Evolutionary conservation across 23 red algal genomes (phyloP).

Genomic region (Chondrus crispus): DNA sequence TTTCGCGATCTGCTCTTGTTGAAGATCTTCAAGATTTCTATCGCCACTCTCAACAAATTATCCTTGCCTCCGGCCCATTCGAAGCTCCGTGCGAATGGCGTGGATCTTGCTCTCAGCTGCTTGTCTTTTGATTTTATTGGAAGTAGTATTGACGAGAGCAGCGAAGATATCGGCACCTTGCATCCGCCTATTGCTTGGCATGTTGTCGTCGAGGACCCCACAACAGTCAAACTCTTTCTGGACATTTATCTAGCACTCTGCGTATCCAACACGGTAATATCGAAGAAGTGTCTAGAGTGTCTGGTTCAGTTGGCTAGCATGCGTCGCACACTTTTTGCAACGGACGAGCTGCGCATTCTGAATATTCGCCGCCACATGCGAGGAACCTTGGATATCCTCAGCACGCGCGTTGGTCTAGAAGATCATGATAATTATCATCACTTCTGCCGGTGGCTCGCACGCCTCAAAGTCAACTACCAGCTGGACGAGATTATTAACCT

Average conservation of each 20-base stretch:
- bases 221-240: constrained; percentile 70
- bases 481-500: constrained; percentile 68
- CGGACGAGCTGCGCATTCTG: constrained; percentile 67
- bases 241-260: constrained; percentile 62
- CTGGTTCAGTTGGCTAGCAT: constrained; percentile 81
- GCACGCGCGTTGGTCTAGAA: constrained; percentile 52
- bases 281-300: constrained; percentile 51
- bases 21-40: constrained; percentile 67
- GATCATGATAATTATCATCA: constrained; percentile 85
- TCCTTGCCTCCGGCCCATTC: constrained; percentile 43
- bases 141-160: constrained; percentile 70
- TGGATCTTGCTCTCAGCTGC: constrained; percentile 55
- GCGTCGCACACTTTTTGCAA: constrained; percentile 75
- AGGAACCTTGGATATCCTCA: constrained; percentile 61
- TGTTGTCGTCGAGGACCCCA: constrained; percentile 65
- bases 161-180: constrained; percentile 77
- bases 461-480: constrained; percentile 87
- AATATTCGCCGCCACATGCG: constrained; percentile 72
- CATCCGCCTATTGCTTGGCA: constrained; percentile 76
- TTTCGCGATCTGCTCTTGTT: constrained; percentile 71
- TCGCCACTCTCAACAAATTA: constrained; percentile 57
- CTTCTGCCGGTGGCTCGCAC: constrained; percentile 87
- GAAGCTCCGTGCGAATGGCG: constrained; percentile 21
- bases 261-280: constrained; percentile 36
- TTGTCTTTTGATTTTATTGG: constrained; percentile 85